A percentile compares a stretch with the other conserved stretches of the same genome.
Conservation (phyloP, 2,329 filamentous ascomycete genomes). For the Aureobasidium namibiae region DNA sequence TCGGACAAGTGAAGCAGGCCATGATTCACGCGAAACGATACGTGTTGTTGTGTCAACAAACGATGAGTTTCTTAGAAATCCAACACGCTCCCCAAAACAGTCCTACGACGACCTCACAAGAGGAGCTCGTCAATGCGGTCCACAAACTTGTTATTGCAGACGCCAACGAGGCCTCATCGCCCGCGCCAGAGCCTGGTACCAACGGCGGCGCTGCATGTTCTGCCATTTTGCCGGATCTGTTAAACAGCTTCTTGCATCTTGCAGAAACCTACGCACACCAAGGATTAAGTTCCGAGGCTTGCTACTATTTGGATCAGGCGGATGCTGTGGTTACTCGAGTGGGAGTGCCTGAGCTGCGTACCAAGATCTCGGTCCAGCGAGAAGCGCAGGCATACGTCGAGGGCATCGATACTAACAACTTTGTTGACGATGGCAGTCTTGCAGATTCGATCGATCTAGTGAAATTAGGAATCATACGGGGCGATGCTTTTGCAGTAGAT, state of each 20-base stretch:
- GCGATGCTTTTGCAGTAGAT: not conserved
- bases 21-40: slow-evolving; percentile 5
- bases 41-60: not conserved
- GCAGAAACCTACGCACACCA: slow-evolving; percentile 73
- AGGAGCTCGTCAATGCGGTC: not conserved
- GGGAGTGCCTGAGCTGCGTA: not conserved
- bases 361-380: not conserved
- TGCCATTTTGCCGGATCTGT: slow-evolving; percentile 52
- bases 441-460: not conserved
- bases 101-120: not conserved
- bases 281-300: slow-evolving; percentile 78
- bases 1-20: not conserved
- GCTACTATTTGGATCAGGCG: slow-evolving; percentile 81
- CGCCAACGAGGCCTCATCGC: not conserved
- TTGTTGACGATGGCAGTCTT: not conserved
- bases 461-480: not conserved
- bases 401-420: not conserved
- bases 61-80: slow-evolving; percentile 21
- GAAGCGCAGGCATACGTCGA: slow-evolving; percentile 2
- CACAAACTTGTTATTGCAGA: not conserved
- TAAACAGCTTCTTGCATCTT: slow-evolving; percentile 63
- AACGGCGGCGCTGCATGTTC: not conserved
- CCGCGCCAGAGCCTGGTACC: not conserved
- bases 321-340: slow-evolving; percentile 57
- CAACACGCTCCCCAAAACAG: not conserved